Evolutionary conservation across 2,329 filamentous ascomycete genomes (phyloP).

Genomic region (Neofusicoccum laricinum): DNA sequence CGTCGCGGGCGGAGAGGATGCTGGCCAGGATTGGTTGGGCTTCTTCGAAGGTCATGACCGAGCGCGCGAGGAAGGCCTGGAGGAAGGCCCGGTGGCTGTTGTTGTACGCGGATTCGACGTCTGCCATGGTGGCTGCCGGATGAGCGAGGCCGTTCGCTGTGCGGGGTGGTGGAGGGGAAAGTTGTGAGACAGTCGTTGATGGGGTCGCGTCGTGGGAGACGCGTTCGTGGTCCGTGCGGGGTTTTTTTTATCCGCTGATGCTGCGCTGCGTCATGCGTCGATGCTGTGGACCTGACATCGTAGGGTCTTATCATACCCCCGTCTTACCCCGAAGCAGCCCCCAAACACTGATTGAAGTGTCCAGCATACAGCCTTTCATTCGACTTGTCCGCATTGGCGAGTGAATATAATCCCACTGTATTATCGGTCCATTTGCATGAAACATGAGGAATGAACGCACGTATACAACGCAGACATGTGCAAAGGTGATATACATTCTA

Average conservation of each 20-base stretch:
- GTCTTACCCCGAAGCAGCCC: too few relatives aligned
- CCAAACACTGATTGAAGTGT: too few relatives aligned
- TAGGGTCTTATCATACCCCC: too few relatives aligned
- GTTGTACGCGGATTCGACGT: conserved; percentile 40
- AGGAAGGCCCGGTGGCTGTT: conserved; percentile 83
- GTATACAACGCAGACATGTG: background rate
- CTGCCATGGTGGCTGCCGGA: background rate
- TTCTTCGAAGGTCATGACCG: conserved; percentile 72
- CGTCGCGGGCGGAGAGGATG: conserved; percentile 62
- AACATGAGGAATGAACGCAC: too few relatives aligned
- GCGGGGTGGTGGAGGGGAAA: background rate
- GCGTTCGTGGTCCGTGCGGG: background rate
- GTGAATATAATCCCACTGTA: too few relatives aligned
- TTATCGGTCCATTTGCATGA: too few relatives aligned
- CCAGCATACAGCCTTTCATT: too few relatives aligned
- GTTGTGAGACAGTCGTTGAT: background rate
- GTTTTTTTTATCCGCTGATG: too few relatives aligned
- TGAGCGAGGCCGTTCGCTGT: background rate
- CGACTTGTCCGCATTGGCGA: too few relatives aligned
- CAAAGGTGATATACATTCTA: background rate
- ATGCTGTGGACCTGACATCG: too few relatives aligned
- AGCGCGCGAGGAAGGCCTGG: conserved; percentile 79
- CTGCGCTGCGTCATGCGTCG: background rate
- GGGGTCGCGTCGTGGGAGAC: background rate
- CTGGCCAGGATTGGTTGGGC: conserved; percentile 71